Evolutionary conservation across 2,329 filamentous ascomycete species (phyloP), one percentile per base, ranked within the genome.

Genomic region (Colletotrichum orbiculare): DNA sequence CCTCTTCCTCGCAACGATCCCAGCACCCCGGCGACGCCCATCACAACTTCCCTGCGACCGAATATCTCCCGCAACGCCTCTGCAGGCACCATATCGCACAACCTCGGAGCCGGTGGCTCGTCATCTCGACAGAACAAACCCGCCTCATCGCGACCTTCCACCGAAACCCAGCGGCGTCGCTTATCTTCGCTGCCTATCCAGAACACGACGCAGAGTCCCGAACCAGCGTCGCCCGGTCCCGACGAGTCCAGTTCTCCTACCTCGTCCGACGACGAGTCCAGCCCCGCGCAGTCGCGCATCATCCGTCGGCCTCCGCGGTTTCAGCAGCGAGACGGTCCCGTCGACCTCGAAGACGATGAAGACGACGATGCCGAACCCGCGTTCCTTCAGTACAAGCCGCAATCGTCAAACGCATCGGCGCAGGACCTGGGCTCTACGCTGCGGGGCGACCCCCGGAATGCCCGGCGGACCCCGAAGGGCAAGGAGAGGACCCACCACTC

Each of bases 291-390:
- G 71, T 88, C 85, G 12, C 81, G 86, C 60, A 87, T 88, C 67
- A 87, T 88, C 70, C 83, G 85, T 25, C 83, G 86, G 2, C 86
- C 86, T 3, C 86, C 86, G 10, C 81, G 84, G 17, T 87, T 83
- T 62, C 78, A 82, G 53, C 68, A 72, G 37, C 66, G 62, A 8
- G 67, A 68, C 37, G 68, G 53, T 4, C 45, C 53, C 5, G 46
- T 47, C 39, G 64, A 65, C 33, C 64, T 68, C 34, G 70, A 66
- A 37, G 67, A 79, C 37, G 77, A 77, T 11, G 83, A 78, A 17
- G 85, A 87, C n/a, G 84, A 86, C 2, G 43, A 46, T 15, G 87
- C 78, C 3, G 85, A 87, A 68, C 85, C 85, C 0, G 86, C 85
- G 0, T 88, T 88, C 69, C 76, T 85, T 37, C 83, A 81, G 0